Evolutionary conservation across 495 filamentous ascomycete genomes (phyloP).

Genomic region (Aspergillus egyptiacus): DNA sequence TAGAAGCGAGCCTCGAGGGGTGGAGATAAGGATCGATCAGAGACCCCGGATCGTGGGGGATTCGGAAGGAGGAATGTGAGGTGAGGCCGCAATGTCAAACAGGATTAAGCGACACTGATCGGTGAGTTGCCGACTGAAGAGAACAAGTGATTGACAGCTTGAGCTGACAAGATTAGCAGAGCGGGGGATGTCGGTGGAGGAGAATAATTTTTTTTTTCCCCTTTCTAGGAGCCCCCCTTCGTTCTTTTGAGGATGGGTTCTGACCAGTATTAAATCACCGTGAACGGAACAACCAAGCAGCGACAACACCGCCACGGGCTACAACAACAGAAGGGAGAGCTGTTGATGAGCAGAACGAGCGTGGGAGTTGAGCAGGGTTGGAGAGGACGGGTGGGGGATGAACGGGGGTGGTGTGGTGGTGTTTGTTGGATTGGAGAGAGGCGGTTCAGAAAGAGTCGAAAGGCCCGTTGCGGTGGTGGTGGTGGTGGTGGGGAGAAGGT

Average conservation of each 20-base stretch:
- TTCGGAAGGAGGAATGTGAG: conserved; percentile 13
- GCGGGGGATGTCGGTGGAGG: conserved; percentile 10
- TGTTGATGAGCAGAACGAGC: conserved; percentile 14
- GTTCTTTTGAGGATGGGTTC: conserved; percentile 4
- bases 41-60: conserved; percentile 9
- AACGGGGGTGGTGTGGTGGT: too few species aligned
- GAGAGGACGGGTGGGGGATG: conserved; percentile 10
- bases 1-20: conserved; percentile 8
- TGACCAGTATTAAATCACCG: conserved; percentile 2
- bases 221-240: conserved; percentile 2
- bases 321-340: conserved; percentile 12
- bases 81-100: conserved; percentile 16
- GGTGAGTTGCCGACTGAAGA: conserved; percentile 16
- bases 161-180: conserved; percentile 16
- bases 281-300: conserved; percentile 10
- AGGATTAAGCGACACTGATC: conserved; percentile 13
- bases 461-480: conserved; percentile 15
- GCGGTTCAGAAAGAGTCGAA: conserved; percentile 21
- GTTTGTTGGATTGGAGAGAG: conserved; percentile 14
- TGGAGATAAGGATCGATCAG: conserved; percentile 11
- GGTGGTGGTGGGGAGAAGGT: conserved; percentile 17
- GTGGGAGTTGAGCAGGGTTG: conserved; percentile 13
- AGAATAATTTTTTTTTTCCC: conserved; percentile 8
- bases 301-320: conserved; percentile 11
- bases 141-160: conserved; percentile 24